A percentile compares a stretch with the other conserved stretches of the same genome.
Evolutionary conservation across 1,284 basidiomycete genomes (phyloP).

Genomic region (Apiotrichum porosum): DNA sequence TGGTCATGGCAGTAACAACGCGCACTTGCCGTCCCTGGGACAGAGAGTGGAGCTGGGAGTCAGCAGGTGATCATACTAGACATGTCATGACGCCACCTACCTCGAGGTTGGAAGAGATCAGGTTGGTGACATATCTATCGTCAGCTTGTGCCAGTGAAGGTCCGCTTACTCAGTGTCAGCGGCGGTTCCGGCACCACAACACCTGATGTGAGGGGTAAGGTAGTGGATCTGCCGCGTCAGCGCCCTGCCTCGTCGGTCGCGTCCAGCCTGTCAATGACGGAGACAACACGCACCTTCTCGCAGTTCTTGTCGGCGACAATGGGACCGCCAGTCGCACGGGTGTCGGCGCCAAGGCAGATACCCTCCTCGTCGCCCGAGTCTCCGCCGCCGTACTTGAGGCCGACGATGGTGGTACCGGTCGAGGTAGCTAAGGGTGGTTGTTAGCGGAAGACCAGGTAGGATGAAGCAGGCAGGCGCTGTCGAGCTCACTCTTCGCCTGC

Average conservation of each 20-base stretch:
- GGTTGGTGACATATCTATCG: constrained; percentile 70
- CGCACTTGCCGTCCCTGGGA: constrained; percentile 80
- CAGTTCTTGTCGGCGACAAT: constrained; percentile 99
- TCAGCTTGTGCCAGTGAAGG: neutral
- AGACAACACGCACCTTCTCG: constrained; percentile 70
- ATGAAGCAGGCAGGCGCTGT: too few species aligned
- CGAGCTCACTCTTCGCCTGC: constrained; percentile 50
- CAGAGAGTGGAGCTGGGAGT: constrained; percentile 63
- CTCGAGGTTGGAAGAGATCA: constrained; percentile 90
- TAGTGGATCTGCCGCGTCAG: constrained; percentile 75
- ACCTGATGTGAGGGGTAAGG: constrained; percentile 87
- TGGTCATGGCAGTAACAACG: constrained; percentile 96
- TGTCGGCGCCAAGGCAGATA: constrained; percentile 93
- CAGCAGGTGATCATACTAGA: constrained; percentile 10
- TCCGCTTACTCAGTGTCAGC: constrained; percentile 75
- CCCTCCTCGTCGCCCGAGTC: constrained; percentile 64
- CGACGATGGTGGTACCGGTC: constrained; percentile 95
- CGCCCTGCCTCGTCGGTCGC: too few species aligned
- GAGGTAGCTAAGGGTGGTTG: constrained; percentile 65
- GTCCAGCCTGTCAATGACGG: neutral
- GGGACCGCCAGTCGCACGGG: constrained; percentile 85
- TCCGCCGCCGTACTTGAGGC: constrained; percentile 70
- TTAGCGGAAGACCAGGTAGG: too few species aligned
- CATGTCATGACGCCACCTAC: constrained; percentile 18
- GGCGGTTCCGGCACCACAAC: constrained; percentile 97